phyloP scores from a whole-genome alignment of 2,329 filamentous ascomycete species.

The Fusarium subtropicale region DNA sequence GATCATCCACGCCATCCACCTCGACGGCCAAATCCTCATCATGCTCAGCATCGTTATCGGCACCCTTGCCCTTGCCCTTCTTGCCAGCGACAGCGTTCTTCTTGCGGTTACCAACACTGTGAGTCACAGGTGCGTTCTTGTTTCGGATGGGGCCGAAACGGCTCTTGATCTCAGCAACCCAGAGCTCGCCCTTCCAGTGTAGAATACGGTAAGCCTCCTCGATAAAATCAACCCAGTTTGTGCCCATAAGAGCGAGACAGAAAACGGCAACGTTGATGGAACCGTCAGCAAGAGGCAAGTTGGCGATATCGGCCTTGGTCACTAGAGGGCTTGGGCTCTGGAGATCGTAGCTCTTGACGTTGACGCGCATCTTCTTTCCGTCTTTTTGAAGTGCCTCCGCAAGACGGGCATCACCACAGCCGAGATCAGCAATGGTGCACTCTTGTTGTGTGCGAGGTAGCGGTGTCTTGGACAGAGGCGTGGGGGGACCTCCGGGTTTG shows the following conservation, averaged over 20 bases:
- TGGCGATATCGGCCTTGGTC: constrained; percentile 88
- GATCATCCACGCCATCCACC: constrained; percentile 74
- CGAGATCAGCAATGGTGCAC: constrained; percentile 88
- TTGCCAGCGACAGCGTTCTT: constrained; percentile 60
- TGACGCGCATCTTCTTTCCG: constrained; percentile 74
- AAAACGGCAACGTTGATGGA: constrained; percentile 90
- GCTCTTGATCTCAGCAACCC: constrained; percentile 97
- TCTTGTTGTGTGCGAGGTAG: constrained; percentile 78
- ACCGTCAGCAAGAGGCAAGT: constrained; percentile 79
- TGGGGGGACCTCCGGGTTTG: constrained; percentile 45
- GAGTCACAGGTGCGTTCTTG: constrained; percentile 63
- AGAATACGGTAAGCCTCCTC: constrained; percentile 95
- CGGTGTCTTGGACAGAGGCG: constrained; percentile 54
- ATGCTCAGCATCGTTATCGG: constrained; percentile 61
- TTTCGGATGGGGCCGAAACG: constrained; percentile 70
- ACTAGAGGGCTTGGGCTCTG: constrained; percentile 81
- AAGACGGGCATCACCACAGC: constrained; percentile 91
- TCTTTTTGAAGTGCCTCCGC: constrained; percentile 74
- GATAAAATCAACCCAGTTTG: constrained; percentile 96
- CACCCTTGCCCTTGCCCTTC: constrained; percentile 59
- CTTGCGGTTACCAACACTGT: constrained; percentile 78
- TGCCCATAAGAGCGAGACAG: constrained; percentile 97
- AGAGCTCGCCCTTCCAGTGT: constrained; percentile 94
- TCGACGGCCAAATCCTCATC: constrained; percentile 73
- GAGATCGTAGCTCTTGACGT: constrained; percentile 87